These are phyloP conservation scores for Lecanoromycetidae sp. DNA, from an alignment of 2,329 filamentous ascomycete genomes.

Conservation along the genomic window DNA sequence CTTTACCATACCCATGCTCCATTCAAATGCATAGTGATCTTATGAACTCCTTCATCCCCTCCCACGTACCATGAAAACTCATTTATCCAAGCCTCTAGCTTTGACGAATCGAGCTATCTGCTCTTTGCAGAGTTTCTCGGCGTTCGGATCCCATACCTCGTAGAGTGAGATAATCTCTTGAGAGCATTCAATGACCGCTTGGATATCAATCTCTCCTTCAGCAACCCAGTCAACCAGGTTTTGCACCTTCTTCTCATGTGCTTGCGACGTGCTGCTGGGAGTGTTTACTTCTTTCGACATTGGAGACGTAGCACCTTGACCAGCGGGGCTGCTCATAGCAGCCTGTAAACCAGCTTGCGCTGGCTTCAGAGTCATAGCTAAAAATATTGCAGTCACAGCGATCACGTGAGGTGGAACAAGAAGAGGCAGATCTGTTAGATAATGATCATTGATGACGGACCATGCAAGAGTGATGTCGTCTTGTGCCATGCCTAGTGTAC, in stretches of 20 bases:
- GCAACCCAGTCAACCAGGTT: slow-evolving; percentile 71
- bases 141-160: slow-evolving; percentile 58
- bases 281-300: slow-evolving; percentile 18
- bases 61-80: too few relatives aligned
- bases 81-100: slow-evolving; percentile 46
- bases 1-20: too few relatives aligned
- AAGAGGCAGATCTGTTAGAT: slow-evolving; percentile 80
- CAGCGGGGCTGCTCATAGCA: slow-evolving; percentile 22
- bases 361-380: slow-evolving; percentile 71
- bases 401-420: slow-evolving; percentile 77
- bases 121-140: slow-evolving; percentile 53
- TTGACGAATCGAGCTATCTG: slow-evolving; percentile 51
- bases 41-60: too few relatives aligned
- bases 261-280: slow-evolving; percentile 18
- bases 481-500: slow-evolving; percentile 56
- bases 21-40: too few relatives aligned
- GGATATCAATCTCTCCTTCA: slow-evolving; percentile 73
- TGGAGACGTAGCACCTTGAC: slow-evolving; percentile 16
- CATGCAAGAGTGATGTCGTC: slow-evolving; percentile 70
- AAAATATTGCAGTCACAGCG: slow-evolving; percentile 72
- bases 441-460: slow-evolving; percentile 82
- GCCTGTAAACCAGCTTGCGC: slow-evolving; percentile 38
- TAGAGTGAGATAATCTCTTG: slow-evolving; percentile 89
- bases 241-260: slow-evolving; percentile 45
- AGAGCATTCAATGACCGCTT: slow-evolving; percentile 74